phyloP scores from a whole-genome alignment of 768 basidiomycete genomes.

The Sutorius australiensis region DNA sequence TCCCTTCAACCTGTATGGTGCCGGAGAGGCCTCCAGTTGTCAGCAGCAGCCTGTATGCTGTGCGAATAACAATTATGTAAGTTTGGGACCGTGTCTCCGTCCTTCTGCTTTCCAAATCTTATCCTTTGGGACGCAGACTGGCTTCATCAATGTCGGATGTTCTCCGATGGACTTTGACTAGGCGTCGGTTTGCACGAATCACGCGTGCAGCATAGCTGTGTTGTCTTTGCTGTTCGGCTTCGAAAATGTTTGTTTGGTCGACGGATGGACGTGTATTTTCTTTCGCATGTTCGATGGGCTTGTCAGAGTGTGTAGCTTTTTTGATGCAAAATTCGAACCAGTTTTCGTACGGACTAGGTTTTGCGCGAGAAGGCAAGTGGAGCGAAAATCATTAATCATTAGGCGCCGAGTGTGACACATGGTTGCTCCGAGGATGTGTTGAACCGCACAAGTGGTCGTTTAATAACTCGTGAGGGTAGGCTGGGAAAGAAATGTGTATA shows the following conservation, averaged over 20 bases:
- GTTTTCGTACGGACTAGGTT: background rate
- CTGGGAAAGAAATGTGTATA: no score
- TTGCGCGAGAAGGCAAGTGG: no score
- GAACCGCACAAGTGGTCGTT: no score
- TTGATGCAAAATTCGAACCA: background rate
- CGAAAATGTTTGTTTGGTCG: conserved; percentile 1
- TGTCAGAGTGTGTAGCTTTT: background rate
- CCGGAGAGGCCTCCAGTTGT: conserved; percentile 18
- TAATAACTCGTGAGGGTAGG: no score
- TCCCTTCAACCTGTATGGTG: conserved; percentile 20
- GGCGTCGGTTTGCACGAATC: conserved; percentile 1
- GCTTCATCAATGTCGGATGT: conserved; percentile 22
- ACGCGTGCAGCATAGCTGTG: background rate
- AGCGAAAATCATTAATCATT: no score
- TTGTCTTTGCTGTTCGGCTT: conserved; percentile 6
- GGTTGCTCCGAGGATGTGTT: no score
- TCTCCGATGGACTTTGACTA: conserved; percentile 24
- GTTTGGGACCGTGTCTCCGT: background rate
- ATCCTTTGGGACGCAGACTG: conserved; percentile 5
- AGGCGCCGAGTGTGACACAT: no score
- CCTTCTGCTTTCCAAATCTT: background rate
- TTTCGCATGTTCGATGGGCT: background rate
- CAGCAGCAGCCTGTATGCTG: conserved; percentile 29
- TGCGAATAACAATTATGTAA: conserved; percentile 15
- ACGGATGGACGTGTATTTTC: background rate